These are phyloP conservation scores for Wickerhamomyces sp. DNA, from an alignment of 1,139 yeast species.

Conservation along the genomic window DNA sequence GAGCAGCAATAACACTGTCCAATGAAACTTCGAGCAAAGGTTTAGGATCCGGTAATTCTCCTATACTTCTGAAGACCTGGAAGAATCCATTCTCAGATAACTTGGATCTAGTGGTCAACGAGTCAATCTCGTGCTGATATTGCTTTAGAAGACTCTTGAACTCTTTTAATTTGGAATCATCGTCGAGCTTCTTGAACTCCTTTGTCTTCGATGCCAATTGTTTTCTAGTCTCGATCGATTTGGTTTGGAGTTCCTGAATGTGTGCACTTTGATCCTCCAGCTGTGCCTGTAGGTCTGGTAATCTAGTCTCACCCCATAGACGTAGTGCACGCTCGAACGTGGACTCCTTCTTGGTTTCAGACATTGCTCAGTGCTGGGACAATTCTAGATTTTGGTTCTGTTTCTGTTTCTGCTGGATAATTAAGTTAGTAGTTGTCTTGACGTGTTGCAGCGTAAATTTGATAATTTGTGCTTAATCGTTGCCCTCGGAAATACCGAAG, in stretches of 20 bases:
- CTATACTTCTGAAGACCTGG: conserved; percentile 66
- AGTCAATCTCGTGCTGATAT: conserved; percentile 86
- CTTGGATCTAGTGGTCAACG: conserved; percentile 72
- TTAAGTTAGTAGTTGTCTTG: no score
- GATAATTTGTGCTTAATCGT: no score
- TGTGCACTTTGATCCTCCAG: conserved; percentile 73
- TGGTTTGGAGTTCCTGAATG: conserved; percentile 64
- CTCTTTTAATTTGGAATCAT: conserved; percentile 58
- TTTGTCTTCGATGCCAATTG: conserved; percentile 78
- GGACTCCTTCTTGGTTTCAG: conserved; percentile 3
- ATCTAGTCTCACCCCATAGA: conserved; percentile 71
- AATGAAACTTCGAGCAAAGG: conserved; percentile 72
- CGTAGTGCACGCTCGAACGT: conserved; percentile 59
- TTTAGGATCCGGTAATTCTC: conserved; percentile 91
- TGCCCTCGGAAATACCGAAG: no score
- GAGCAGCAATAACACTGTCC: conserved; percentile 56
- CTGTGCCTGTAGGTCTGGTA: conserved; percentile 61
- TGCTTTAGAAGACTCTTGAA: conserved; percentile 67
- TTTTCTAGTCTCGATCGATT: conserved; percentile 65
- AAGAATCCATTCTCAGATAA: conserved; percentile 68
- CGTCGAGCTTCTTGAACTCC: conserved; percentile 66
- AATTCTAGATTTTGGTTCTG: not conserved
- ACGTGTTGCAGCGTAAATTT: no score
- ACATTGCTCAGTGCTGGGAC: no score
- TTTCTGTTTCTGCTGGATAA: not conserved